Percentiles rank a stretch among this genome's conserved stretches.
Evolutionary conservation across 352 stramenopile genomes (phyloP).

Genomic region (Globisporangium viniferum): DNA sequence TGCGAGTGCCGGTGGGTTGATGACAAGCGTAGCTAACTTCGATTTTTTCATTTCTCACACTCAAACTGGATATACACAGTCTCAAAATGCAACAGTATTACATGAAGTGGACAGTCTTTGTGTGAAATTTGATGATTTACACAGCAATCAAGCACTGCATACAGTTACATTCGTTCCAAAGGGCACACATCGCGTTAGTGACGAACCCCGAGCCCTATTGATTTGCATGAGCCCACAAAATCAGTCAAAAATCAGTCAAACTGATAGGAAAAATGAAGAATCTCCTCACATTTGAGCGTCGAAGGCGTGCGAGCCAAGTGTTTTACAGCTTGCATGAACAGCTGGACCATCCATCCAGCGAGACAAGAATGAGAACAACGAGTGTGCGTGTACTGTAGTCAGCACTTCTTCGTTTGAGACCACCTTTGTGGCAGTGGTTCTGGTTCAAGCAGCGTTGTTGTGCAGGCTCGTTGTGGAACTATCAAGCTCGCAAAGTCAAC

Average conservation of each 20-base stretch:
- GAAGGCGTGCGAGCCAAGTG: not conserved
- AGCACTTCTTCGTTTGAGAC: not conserved
- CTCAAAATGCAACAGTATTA: not conserved
- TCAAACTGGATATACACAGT: not conserved
- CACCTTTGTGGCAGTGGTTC: not conserved
- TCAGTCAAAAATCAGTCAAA: slow-evolving; percentile 1
- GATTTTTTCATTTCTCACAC: not conserved
- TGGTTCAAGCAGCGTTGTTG: too few relatives aligned
- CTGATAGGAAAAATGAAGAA: not conserved
- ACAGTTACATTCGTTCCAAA: not conserved
- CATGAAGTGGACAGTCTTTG: not conserved
- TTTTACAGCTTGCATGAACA: not conserved
- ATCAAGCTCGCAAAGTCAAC: too few relatives aligned
- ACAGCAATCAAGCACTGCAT: not conserved
- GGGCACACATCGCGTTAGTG: not conserved
- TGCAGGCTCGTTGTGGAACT: too few relatives aligned
- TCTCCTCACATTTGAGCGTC: not conserved
- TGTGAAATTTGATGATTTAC: not conserved
- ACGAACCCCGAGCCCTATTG: not conserved
- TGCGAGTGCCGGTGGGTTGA: not conserved
- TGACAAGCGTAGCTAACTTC: not conserved
- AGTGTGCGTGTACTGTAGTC: too few relatives aligned
- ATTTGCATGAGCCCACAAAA: not conserved
- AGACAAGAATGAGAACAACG: not conserved
- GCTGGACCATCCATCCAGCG: not conserved